phyloP scores from a whole-genome alignment of 176 grass and related monocot genomes.

The Poa annua region DNA sequence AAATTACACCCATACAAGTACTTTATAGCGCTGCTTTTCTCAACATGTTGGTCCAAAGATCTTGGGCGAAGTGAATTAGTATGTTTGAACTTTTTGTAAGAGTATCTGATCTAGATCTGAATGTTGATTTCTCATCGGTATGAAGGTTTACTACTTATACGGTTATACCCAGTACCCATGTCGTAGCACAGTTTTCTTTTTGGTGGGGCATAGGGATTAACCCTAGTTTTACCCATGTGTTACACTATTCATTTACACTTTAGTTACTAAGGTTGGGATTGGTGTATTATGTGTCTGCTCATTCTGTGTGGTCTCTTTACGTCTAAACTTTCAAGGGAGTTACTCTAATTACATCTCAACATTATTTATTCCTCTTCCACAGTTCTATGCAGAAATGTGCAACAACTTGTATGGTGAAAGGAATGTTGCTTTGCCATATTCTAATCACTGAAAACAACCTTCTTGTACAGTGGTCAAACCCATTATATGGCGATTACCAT shows the following conservation, averaged over 20 bases:
- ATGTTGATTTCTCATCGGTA: neutral
- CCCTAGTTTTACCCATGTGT: too few relatives aligned
- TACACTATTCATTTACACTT: too few relatives aligned
- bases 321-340: neutral
- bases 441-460: neutral
- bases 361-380: neutral
- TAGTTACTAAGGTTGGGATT: neutral
- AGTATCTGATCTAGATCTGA: neutral
- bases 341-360: neutral
- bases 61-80: neutral
- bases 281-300: neutral
- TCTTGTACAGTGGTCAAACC: neutral
- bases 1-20: neutral
- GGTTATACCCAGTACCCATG: neutral
- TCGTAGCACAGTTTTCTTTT: neutral
- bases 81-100: neutral
- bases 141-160: neutral
- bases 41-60: neutral
- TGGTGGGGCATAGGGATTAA: too few relatives aligned
- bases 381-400: constrained; percentile 1
- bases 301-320: neutral
- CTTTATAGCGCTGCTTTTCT: neutral
- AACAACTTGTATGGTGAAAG: neutral
- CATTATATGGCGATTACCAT: neutral
- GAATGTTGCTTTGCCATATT: neutral